Evolutionary conservation across 2,329 filamentous ascomycete genomes (phyloP).

Genomic region (Curvularia verruculosa): DNA sequence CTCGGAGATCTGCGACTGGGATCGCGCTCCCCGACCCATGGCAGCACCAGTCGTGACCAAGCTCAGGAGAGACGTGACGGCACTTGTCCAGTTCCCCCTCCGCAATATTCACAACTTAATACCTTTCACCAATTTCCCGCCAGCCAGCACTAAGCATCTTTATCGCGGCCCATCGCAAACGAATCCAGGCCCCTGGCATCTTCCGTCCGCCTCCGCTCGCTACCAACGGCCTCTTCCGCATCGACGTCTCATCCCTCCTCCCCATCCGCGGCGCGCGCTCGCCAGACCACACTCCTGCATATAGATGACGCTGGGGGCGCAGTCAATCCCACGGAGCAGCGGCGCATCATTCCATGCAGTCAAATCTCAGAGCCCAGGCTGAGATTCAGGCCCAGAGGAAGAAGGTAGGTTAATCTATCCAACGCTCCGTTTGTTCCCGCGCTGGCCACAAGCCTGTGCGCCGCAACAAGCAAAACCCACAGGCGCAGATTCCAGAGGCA

Average conservation of each 20-base stretch:
- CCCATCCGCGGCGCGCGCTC: constrained; percentile 31
- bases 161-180: constrained; percentile 14
- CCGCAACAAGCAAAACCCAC: constrained; percentile 11
- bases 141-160: constrained; percentile 10
- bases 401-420: constrained; percentile 53
- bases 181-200: constrained; percentile 33
- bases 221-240: constrained; percentile 15
- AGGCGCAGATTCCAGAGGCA: not conserved
- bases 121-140: constrained; percentile 1
- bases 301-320: constrained; percentile 47
- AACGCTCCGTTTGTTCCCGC: constrained; percentile 3
- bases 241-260: constrained; percentile 8
- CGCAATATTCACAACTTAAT: constrained; percentile 17
- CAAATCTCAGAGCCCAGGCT: constrained; percentile 57
- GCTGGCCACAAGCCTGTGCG: constrained; percentile 6
- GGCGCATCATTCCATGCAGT: constrained; percentile 52
- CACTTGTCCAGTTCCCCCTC: constrained; percentile 4
- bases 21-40: constrained; percentile 20
- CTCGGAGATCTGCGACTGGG: constrained; percentile 31
- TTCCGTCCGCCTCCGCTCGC: constrained; percentile 21
- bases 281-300: constrained; percentile 22
- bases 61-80: constrained; percentile 24
- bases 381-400: constrained; percentile 65
- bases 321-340: constrained; percentile 36
- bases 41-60: constrained; percentile 11